These are phyloP conservation scores for Stereum hirsutum DNA, from an alignment of 1,284 basidiomycete genomes.

Conservation along the genomic window DNA sequence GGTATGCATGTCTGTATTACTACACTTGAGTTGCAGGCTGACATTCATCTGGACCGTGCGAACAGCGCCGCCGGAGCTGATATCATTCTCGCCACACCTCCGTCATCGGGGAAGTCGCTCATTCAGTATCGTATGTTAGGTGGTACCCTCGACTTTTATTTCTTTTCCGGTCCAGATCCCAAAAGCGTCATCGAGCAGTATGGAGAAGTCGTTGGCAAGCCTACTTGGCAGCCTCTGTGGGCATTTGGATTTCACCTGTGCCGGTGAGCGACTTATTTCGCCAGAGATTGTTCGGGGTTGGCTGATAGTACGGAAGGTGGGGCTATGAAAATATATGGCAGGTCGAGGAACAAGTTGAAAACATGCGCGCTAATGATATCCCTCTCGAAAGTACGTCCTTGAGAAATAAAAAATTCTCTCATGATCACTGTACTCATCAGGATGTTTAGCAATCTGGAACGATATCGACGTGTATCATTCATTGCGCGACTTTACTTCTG, in stretches of 20 bases:
- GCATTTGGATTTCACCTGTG: slow-evolving; percentile 62
- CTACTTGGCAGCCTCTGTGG: slow-evolving; percentile 57
- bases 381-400: slow-evolving; percentile 48
- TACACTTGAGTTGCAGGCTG: too few species aligned
- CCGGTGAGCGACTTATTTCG: slow-evolving; percentile 24
- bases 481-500: slow-evolving; percentile 59
- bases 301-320: slow-evolving; percentile 28
- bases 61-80: slow-evolving; percentile 55
- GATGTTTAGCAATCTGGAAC: slow-evolving; percentile 60
- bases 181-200: slow-evolving; percentile 62
- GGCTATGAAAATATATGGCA: slow-evolving; percentile 33
- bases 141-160: slow-evolving; percentile 63
- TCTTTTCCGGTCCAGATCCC: slow-evolving; percentile 61
- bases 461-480: slow-evolving; percentile 69
- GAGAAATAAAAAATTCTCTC: background rate
- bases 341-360: slow-evolving; percentile 33
- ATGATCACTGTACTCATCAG: too few species aligned
- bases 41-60: too few species aligned
- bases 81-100: slow-evolving; percentile 50
- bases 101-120: slow-evolving; percentile 38
- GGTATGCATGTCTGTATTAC: too few species aligned
- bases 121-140: slow-evolving; percentile 58
- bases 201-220: slow-evolving; percentile 42
- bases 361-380: slow-evolving; percentile 53
- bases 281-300: too few species aligned